Base-by-base conservation (phyloP, 176 grass and related monocot species). In the Secale cereale region DNA sequence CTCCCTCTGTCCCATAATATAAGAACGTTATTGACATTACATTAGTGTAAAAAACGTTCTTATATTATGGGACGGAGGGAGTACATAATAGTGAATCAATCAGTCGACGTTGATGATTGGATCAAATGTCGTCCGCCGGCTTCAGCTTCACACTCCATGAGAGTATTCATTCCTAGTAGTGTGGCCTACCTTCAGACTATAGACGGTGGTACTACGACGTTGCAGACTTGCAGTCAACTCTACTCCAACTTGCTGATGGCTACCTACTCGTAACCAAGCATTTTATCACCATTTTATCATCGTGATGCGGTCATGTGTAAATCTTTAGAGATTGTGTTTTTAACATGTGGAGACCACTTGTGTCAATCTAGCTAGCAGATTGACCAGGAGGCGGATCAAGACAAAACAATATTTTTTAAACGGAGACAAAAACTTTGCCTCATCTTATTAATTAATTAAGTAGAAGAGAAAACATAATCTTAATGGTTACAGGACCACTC, bases 81-180 rank as follows among this genome's bases (percentile, higher is more conserved):
- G n/a, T n/a, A 15, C 22, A 19, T 40, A 65, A 46, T 22, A 65
- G 30, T 26, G 2, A 28, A 27, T 28, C 9, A 8, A 17, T 17
- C 30, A 8, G 26, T 4, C 10, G 27, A 74, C 8, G 20, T 17
- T 40, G n/a, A 22, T 29, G 6, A 74, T 46, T 31, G 62, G 62
- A 78, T 66, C 45, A 85, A 85, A 39, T 77, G 31, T 57, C 41
- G 60, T 85, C 83, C 61, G 43, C 68, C 37, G 45, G 31, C 70
- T 71, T 20, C 19, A 10, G 35, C 46, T 52, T 29, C 39, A 52
- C 56, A 7, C 14, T 12, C 12, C n/a, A 23, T 2, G 14, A 48
- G 25, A 50, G 45, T 74, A 74, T 10, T 50, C 16, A 20, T 52
- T 17, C 41, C 46, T 27, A 35, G 2, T 59, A 4, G 50, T 32